A percentile compares a stretch with the other conserved stretches of the same genome.
These are phyloP conservation scores for Fusarium setosum DNA, from an alignment of 2,329 filamentous ascomycete genomes.

Conservation along the genomic window DNA sequence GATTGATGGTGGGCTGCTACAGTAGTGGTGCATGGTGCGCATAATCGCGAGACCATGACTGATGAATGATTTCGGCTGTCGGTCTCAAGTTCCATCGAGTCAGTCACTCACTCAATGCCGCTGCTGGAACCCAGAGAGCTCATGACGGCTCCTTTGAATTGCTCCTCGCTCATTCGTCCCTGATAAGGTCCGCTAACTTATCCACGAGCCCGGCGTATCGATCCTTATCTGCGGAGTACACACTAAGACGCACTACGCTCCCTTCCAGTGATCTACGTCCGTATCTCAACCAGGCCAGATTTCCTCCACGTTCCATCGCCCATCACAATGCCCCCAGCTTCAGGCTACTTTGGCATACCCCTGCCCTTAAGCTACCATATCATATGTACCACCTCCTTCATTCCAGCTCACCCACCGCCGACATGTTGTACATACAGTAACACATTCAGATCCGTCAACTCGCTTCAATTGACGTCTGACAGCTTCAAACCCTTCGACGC, in stretches of 20 bases:
- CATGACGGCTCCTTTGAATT: background rate
- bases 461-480: background rate
- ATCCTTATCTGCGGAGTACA: background rate
- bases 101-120: background rate
- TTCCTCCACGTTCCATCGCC: background rate
- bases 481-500: slow-evolving; percentile 22
- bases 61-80: background rate
- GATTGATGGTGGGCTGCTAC: background rate
- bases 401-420: slow-evolving; percentile 14
- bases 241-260: too few species aligned
- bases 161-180: background rate
- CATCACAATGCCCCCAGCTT: slow-evolving; percentile 1
- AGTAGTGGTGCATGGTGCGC: background rate
- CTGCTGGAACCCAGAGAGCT: background rate
- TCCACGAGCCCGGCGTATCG: background rate
- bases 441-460: background rate
- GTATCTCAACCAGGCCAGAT: too few species aligned
- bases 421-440: background rate
- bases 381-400: slow-evolving; percentile 19
- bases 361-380: background rate
- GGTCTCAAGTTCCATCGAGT: background rate
- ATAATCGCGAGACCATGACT: background rate
- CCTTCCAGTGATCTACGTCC: too few species aligned
- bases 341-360: background rate
- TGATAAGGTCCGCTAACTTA: background rate